A percentile compares a stretch with the other conserved stretches of the same genome.
Conservation (phyloP, 2,329 filamentous ascomycete genomes). For the Penicillium brasilianum region DNA sequence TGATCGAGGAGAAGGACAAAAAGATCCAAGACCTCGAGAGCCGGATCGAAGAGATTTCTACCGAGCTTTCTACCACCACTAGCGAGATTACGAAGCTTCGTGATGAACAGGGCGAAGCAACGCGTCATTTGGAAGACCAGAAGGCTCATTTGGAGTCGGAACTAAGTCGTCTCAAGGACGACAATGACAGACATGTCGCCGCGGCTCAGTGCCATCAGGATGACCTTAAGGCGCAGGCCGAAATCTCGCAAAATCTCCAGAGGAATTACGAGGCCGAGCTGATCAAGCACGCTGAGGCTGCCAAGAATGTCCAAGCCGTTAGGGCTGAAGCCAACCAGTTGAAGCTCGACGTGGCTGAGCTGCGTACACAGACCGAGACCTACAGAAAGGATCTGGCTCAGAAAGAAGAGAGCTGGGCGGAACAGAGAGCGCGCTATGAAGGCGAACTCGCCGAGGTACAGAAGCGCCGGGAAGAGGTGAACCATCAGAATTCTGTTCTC, state of each 20-base stretch:
- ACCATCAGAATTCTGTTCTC: constrained; percentile 86
- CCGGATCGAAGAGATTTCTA: constrained; percentile 79
- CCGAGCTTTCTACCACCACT: constrained; percentile 81
- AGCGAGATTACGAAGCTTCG: constrained; percentile 79
- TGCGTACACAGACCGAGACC: constrained; percentile 82
- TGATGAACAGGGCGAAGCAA: constrained; percentile 77
- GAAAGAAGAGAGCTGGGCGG: constrained; percentile 85
- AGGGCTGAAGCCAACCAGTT: constrained; percentile 81
- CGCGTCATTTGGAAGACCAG: constrained; percentile 76
- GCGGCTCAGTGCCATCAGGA: constrained; percentile 85
- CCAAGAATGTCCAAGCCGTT: constrained; percentile 78
- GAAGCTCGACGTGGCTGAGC: constrained; percentile 75
- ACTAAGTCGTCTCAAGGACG: constrained; percentile 78
- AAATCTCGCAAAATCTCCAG: constrained; percentile 90
- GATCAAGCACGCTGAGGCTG: constrained; percentile 94
- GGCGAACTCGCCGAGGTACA: constrained; percentile 80
- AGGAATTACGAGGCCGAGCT: constrained; percentile 95
- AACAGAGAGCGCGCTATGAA: constrained; percentile 79
- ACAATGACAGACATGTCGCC: constrained; percentile 78
- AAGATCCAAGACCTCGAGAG: constrained; percentile 82
- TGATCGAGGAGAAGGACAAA: constrained; percentile 76
- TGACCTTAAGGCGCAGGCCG: constrained; percentile 88
- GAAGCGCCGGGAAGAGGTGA: constrained; percentile 78
- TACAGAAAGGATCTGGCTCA: constrained; percentile 78
- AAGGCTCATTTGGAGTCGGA: constrained; percentile 79